phyloP scores from a whole-genome alignment of 371 early-diverging fungal species.

The Apophysomyces ossiformis region DNA sequence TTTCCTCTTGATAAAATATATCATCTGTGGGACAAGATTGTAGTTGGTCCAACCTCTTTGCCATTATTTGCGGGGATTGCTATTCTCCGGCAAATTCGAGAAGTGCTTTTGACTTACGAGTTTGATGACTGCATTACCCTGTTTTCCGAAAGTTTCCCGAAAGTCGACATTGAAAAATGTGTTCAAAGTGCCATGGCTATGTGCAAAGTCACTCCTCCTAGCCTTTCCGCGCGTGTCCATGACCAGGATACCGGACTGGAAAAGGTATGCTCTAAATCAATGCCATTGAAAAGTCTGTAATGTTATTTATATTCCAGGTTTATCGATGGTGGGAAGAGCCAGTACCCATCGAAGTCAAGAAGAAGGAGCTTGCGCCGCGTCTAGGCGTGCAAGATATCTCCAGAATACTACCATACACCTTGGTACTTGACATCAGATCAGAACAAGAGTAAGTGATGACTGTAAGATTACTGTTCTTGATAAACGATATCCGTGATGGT shows the following conservation, averaged over 20 bases:
- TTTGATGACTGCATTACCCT: slow-evolving; percentile 70
- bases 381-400: slow-evolving; percentile 57
- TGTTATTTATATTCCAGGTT: not conserved
- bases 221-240: slow-evolving; percentile 31
- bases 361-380: slow-evolving; percentile 64
- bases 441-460: slow-evolving; percentile 56
- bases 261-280: not conserved
- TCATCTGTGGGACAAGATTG: slow-evolving; percentile 78
- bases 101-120: slow-evolving; percentile 58
- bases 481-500: not conserved
- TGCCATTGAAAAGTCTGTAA: not conserved
- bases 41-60: slow-evolving; percentile 68
- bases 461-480: not conserved
- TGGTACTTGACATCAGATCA: slow-evolving; percentile 65
- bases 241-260: slow-evolving; percentile 3
- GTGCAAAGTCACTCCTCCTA: slow-evolving; percentile 72
- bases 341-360: slow-evolving; percentile 55
- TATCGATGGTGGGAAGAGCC: slow-evolving; percentile 66
- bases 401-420: slow-evolving; percentile 51
- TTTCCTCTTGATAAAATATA: slow-evolving; percentile 80
- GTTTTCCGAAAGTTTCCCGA: slow-evolving; percentile 71
- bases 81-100: slow-evolving; percentile 70
- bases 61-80: slow-evolving; percentile 74
- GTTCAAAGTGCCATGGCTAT: slow-evolving; percentile 68
- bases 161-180: slow-evolving; percentile 76